Percentiles rank a stretch among this genome's conserved stretches.
These are phyloP conservation scores for Mortierella claussenii DNA, from an alignment of 192 early-diverging fungal species.

Conservation along the genomic window DNA sequence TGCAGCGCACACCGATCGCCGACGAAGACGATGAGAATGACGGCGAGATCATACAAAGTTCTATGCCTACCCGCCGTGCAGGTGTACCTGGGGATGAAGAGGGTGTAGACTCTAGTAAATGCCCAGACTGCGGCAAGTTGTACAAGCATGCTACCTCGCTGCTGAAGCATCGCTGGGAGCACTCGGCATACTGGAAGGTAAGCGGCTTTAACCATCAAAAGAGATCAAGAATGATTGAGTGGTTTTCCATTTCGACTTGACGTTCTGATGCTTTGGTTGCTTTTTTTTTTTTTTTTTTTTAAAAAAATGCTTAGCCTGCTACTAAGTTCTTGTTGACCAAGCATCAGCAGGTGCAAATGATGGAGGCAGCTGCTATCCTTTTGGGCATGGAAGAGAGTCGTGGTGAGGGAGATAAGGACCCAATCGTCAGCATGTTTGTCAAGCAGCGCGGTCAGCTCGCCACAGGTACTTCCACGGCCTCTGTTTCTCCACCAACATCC, in stretches of 20 bases:
- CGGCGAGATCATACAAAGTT: constrained; percentile 3
- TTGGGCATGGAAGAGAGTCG: constrained; percentile 57
- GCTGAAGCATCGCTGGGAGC: constrained; percentile 76
- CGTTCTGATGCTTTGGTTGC: no score
- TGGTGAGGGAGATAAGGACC: constrained; percentile 30
- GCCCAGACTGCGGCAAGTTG: constrained; percentile 68
- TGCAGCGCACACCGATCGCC: not conserved
- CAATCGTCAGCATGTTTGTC: constrained; percentile 32
- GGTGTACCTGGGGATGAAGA: constrained; percentile 13
- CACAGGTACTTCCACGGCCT: constrained; percentile 26
- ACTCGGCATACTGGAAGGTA: constrained; percentile 72
- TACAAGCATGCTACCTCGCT: constrained; percentile 76
- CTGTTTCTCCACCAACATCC: constrained; percentile 29
- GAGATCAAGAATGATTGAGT: no score
- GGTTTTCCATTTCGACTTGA: no score
- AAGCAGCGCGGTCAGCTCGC: constrained; percentile 27
- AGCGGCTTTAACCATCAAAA: not conserved
- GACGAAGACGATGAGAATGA: constrained; percentile 20
- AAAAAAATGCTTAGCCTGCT: constrained; percentile 22
- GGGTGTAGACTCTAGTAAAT: constrained; percentile 32
- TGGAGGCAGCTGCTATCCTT: constrained; percentile 73
- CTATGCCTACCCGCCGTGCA: not conserved
- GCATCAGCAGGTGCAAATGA: constrained; percentile 75
- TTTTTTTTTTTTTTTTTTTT: constrained; percentile 1
- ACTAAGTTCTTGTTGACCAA: constrained; percentile 68